A percentile compares a stretch with the other conserved stretches of the same genome.
phyloP scores from a whole-genome alignment of 2,329 filamentous ascomycete genomes.

The Aspergillus udagawae region DNA sequence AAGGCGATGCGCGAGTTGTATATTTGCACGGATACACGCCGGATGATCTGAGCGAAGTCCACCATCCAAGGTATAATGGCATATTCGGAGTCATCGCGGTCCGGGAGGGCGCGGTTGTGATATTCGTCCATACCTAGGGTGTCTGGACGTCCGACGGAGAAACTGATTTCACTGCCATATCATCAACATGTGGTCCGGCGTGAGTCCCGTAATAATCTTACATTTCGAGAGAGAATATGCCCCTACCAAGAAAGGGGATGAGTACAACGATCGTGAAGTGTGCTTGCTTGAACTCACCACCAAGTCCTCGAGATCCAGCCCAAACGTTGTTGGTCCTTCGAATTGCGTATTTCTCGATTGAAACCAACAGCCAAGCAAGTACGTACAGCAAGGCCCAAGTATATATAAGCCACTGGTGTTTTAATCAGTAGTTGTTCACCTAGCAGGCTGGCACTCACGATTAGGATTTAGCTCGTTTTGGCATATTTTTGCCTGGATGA shows the following conservation, averaged over 20 bases:
- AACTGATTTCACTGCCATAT: slow-evolving; percentile 42
- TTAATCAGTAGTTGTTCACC: slow-evolving; percentile 12
- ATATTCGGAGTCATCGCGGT: slow-evolving; percentile 32
- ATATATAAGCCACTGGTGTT: slow-evolving; percentile 43
- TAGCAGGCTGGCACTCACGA: slow-evolving; percentile 24
- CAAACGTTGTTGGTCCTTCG: slow-evolving; percentile 30
- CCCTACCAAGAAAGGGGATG: slow-evolving; percentile 25
- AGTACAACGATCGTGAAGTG: no score
- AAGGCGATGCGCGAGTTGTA: slow-evolving; percentile 34
- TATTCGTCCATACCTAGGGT: slow-evolving; percentile 48
- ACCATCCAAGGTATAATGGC: slow-evolving; percentile 42
- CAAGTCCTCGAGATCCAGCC: slow-evolving; percentile 44
- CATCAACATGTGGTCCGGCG: neutral
- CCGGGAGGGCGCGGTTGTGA: slow-evolving; percentile 43
- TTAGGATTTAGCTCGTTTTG: slow-evolving; percentile 50
- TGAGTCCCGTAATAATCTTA: slow-evolving; percentile 15
- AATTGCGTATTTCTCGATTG: slow-evolving; percentile 39
- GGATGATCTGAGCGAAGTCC: slow-evolving; percentile 38
- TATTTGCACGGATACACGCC: slow-evolving; percentile 38
- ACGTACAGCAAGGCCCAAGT: slow-evolving; percentile 46
- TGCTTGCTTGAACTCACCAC: slow-evolving; percentile 35
- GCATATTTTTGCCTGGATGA: slow-evolving; percentile 43
- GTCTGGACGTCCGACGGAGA: slow-evolving; percentile 47
- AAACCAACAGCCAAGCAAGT: slow-evolving; percentile 48
- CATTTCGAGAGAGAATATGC: slow-evolving; percentile 45